phyloP scores from a whole-genome alignment of 1,284 basidiomycete genomes.

The Ustilago esculenta region DNA sequence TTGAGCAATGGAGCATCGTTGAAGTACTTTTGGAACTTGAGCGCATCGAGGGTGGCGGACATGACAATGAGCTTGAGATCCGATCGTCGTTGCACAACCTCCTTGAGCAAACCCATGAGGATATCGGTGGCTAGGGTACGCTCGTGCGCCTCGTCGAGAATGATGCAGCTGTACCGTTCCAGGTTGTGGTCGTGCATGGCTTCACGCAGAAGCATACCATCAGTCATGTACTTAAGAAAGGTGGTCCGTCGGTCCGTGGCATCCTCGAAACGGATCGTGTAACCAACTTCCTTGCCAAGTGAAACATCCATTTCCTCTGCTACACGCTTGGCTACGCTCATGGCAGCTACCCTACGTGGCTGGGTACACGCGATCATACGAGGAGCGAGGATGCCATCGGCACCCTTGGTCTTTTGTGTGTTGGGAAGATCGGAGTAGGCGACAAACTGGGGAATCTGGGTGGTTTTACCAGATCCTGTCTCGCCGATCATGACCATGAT shows the following conservation, averaged over 20 bases:
- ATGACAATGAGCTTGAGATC: constrained; percentile 98
- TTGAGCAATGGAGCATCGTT: constrained; percentile 90
- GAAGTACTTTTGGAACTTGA: constrained; percentile 98
- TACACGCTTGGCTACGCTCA: constrained; percentile 97
- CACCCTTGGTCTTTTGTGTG: constrained; percentile 62
- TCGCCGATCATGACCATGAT: constrained; percentile 97
- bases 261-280: constrained; percentile 98
- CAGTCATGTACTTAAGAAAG: constrained; percentile 84
- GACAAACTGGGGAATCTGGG: constrained; percentile 98
- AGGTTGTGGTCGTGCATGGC: constrained; percentile 95
- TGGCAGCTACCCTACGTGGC: constrained; percentile 94
- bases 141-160: constrained; percentile 98
- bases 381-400: constrained; percentile 72
- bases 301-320: constrained; percentile 98
- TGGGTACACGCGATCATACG: constrained; percentile 97
- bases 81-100: constrained; percentile 79
- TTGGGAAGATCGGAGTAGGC: constrained; percentile 91
- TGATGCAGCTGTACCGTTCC: constrained; percentile 91
- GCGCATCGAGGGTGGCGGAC: constrained; percentile 95
- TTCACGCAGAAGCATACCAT: constrained; percentile 93
- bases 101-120: constrained; percentile 87
- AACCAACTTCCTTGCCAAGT: constrained; percentile 93
- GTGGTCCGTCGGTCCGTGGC: constrained; percentile 74
- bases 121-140: constrained; percentile 97
- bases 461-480: constrained; percentile 97